These are phyloP conservation scores for Aspergillus sp. DNA, from an alignment of 2,329 filamentous ascomycete genomes.

Conservation along the genomic window DNA sequence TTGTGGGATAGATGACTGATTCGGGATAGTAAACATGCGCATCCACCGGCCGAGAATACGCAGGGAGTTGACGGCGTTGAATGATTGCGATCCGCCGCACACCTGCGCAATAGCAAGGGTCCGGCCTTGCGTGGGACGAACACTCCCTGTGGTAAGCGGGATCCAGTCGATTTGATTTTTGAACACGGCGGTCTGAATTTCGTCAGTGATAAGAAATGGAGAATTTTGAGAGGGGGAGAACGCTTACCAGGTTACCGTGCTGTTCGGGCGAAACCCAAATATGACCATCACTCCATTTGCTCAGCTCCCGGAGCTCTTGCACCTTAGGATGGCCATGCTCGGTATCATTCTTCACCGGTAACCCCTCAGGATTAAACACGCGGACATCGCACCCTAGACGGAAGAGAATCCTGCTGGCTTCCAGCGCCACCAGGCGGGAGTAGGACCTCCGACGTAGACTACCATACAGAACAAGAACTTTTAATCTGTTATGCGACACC, in stretches of 20 bases:
- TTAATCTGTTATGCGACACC: slow-evolving; percentile 40
- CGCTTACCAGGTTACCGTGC: slow-evolving; percentile 56
- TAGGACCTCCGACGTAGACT: slow-evolving; percentile 56
- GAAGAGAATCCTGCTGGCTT: slow-evolving; percentile 57
- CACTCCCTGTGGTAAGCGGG: slow-evolving; percentile 55
- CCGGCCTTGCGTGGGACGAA: slow-evolving; percentile 62
- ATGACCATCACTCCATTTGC: slow-evolving; percentile 62
- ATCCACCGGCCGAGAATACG: slow-evolving; percentile 64
- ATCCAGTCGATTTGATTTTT: slow-evolving; percentile 71
- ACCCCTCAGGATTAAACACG: slow-evolving; percentile 53
- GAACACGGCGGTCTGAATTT: slow-evolving; percentile 55
- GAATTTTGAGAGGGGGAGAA: not conserved
- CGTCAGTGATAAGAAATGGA: no score
- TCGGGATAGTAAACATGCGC: slow-evolving; percentile 64
- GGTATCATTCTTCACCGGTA: slow-evolving; percentile 60
- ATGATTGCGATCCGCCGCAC: slow-evolving; percentile 60
- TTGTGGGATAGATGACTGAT: slow-evolving; percentile 60
- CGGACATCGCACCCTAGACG: slow-evolving; percentile 64
- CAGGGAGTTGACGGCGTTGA: slow-evolving; percentile 64
- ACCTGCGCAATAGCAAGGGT: slow-evolving; percentile 61
- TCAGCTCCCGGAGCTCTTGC: slow-evolving; percentile 58
- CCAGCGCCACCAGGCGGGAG: slow-evolving; percentile 56
- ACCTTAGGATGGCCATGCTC: slow-evolving; percentile 57
- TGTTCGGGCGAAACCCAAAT: slow-evolving; percentile 64
- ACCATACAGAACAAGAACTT: slow-evolving; percentile 58